Conservation (phyloP, 306 rosid genomes). For the Boehmeria nivea region DNA sequence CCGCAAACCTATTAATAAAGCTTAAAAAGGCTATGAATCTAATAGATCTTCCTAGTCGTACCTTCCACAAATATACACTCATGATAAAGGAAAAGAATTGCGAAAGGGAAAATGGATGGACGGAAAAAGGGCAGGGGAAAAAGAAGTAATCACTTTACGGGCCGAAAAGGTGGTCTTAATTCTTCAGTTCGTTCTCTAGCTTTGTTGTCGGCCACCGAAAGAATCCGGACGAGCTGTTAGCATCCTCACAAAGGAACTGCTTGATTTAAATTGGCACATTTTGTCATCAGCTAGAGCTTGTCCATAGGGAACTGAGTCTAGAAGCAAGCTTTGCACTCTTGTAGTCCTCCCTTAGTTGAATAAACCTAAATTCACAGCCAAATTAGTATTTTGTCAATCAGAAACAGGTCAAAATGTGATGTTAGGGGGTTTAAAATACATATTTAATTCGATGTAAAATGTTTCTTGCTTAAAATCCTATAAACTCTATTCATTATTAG, state of each 20-base stretch:
- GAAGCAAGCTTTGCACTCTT: conserved; percentile 94
- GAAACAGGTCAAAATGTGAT: too few relatives aligned
- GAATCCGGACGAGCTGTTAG: conserved; percentile 23
- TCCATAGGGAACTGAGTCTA: conserved; percentile 79
- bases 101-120: conserved; percentile 4
- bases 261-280: conserved; percentile 19
- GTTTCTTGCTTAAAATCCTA: too few relatives aligned
- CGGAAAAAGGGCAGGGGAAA: neutral
- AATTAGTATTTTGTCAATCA: too few relatives aligned
- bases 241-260: conserved; percentile 17
- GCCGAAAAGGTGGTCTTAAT: neutral
- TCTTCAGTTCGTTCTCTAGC: conserved; percentile 7
- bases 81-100: too few relatives aligned
- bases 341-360: conserved; percentile 94
- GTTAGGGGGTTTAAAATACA: too few relatives aligned
- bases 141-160: conserved; percentile 3
- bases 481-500: too few relatives aligned
- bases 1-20: conserved; percentile 9
- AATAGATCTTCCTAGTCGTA: conserved; percentile 24
- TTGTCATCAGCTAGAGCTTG: conserved; percentile 40
- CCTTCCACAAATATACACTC: conserved; percentile 35
- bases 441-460: too few relatives aligned
- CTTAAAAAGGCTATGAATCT: conserved; percentile 19
- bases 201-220: conserved; percentile 18
- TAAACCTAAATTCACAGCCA: conserved; percentile 50